Conservation (phyloP, 139 green algal genomes). For the Protoeuglena noctilucae region DNA sequence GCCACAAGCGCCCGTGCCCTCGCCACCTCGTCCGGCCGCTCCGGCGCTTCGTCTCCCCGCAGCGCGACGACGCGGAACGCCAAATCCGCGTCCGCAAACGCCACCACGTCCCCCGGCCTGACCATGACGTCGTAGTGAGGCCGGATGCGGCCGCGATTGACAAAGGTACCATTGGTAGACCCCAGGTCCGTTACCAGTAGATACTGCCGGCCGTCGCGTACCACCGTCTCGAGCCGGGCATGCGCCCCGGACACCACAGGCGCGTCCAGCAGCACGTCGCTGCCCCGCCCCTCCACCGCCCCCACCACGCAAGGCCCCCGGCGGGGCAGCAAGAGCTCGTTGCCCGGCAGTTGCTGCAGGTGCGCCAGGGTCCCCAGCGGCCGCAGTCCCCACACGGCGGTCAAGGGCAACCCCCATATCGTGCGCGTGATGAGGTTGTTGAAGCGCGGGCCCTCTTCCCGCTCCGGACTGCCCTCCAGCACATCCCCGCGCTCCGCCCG, state of each 20-base stretch:
- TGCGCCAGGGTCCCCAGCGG: too few species aligned
- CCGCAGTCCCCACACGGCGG: too few species aligned
- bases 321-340: slow-evolving; percentile 9
- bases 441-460: too few species aligned
- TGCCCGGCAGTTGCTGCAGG: slow-evolving; percentile 1
- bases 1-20: neutral
- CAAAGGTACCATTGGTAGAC: slow-evolving; percentile 21
- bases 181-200: slow-evolving; percentile 21
- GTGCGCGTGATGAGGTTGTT: too few species aligned
- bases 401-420: too few species aligned
- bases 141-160: slow-evolving; percentile 15
- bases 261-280: slow-evolving; percentile 20
- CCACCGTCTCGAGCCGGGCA: slow-evolving; percentile 17
- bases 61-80: slow-evolving; percentile 15
- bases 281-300: neutral
- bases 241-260: slow-evolving; percentile 19
- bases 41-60: neutral
- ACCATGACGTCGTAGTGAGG: slow-evolving; percentile 6
- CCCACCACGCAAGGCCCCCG: slow-evolving; percentile 9
- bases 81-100: slow-evolving; percentile 15
- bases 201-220: neutral
- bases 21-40: neutral
- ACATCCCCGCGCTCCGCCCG: too few species aligned
- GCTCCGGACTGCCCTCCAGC: too few species aligned
- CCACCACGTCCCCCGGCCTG: slow-evolving; percentile 17